phyloP scores from a whole-genome alignment of 495 filamentous ascomycete genomes.

The Aspergillus bridgeri region DNA sequence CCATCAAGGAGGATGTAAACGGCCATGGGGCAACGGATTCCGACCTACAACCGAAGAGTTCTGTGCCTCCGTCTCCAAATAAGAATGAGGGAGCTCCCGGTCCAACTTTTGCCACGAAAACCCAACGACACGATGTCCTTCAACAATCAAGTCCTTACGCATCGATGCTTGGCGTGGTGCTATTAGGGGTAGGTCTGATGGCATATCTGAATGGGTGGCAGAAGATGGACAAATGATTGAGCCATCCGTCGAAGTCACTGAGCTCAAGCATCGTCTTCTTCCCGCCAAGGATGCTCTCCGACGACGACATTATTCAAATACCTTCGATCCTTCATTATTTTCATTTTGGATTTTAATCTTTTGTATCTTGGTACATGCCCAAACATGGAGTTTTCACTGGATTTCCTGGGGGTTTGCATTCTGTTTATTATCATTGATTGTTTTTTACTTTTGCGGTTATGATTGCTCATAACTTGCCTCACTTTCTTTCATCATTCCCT shows the following conservation, averaged over 20 bases:
- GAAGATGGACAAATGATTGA: conserved; percentile 55
- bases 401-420: conserved; percentile 13
- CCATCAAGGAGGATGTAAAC: conserved; percentile 13
- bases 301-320: conserved; percentile 5
- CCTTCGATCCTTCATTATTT: conserved; percentile 9
- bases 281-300: background rate
- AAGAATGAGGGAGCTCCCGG: conserved; percentile 39
- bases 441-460: conserved; percentile 22
- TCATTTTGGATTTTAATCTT: conserved; percentile 22
- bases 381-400: conserved; percentile 16
- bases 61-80: conserved; percentile 22
- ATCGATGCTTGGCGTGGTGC: conserved; percentile 82
- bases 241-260: conserved; percentile 3
- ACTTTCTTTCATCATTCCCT: conserved; percentile 9
- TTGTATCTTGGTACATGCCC: conserved; percentile 12
- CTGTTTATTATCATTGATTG: conserved; percentile 6
- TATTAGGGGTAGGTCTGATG: conserved; percentile 90
- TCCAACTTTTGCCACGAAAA: conserved; percentile 40
- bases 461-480: conserved; percentile 5
- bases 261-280: conserved; percentile 3
- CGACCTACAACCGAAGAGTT: conserved; percentile 1
- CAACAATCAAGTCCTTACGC: conserved; percentile 75
- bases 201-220: conserved; percentile 90
- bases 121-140: conserved; percentile 39
- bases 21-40: conserved; percentile 2